Evolutionary conservation across 1,139 yeast species (phyloP).

Genomic region (Debaryomyces coudertii): DNA sequence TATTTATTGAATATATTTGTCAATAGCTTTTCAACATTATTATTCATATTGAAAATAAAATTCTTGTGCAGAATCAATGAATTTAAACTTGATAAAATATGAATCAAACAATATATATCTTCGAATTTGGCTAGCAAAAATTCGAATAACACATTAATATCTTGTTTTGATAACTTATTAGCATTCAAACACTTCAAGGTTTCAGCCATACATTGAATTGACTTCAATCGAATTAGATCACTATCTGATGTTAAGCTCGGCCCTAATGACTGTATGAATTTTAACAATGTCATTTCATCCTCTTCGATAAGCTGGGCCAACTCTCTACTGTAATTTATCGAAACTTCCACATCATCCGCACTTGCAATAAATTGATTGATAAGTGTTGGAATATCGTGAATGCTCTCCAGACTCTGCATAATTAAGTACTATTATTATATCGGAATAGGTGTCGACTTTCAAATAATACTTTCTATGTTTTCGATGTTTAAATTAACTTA

Average conservation of each 20-base stretch:
- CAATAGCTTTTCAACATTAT: constrained; percentile 41
- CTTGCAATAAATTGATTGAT: constrained; percentile 38
- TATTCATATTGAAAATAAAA: constrained; percentile 33
- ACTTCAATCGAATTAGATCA: constrained; percentile 50
- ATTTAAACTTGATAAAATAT: constrained; percentile 59
- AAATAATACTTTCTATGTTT: neutral
- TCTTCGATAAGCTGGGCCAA: constrained; percentile 27
- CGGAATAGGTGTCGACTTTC: neutral
- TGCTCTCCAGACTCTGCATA: constrained; percentile 7
- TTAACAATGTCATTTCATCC: constrained; percentile 32
- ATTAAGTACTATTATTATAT: neutral
- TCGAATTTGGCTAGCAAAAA: constrained; percentile 69
- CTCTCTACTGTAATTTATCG: constrained; percentile 23
- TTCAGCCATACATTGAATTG: constrained; percentile 61
- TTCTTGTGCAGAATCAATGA: constrained; percentile 53
- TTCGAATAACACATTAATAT: constrained; percentile 64
- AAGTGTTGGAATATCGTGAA: constrained; percentile 28
- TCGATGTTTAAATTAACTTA: neutral
- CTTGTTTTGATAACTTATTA: constrained; percentile 56
- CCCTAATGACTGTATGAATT: constrained; percentile 43
- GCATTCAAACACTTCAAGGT: constrained; percentile 45
- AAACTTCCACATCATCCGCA: constrained; percentile 26
- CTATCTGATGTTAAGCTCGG: constrained; percentile 68
- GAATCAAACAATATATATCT: constrained; percentile 58
- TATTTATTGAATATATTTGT: constrained; percentile 47